Conservation (phyloP, 768 basidiomycete species). For the Serendipita vermifera region DNA sequence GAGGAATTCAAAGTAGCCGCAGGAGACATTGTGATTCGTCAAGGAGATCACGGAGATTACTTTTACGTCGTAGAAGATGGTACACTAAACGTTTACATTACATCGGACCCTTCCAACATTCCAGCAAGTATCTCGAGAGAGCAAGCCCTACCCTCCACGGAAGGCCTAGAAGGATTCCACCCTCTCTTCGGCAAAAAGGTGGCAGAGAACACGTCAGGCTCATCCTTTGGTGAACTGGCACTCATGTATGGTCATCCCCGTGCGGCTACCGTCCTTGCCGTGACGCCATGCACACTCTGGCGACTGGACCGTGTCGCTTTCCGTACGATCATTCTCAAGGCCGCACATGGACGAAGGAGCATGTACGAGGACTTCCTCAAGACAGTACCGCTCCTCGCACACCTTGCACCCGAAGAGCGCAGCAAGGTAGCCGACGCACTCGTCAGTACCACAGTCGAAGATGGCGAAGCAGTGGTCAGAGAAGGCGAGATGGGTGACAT, state of each 20-base stretch:
- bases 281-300: constrained; percentile 78
- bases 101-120: constrained; percentile 37
- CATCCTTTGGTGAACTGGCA: constrained; percentile 90
- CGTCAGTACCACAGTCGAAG: constrained; percentile 63
- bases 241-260: constrained; percentile 97
- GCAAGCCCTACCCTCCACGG: constrained; percentile 24
- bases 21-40: constrained; percentile 86
- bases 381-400: constrained; percentile 77
- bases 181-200: constrained; percentile 69
- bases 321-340: constrained; percentile 91
- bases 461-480: constrained; percentile 76
- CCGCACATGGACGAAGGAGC: constrained; percentile 76
- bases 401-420: constrained; percentile 73
- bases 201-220: constrained; percentile 68
- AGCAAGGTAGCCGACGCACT: constrained; percentile 98
- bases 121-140: constrained; percentile 40
- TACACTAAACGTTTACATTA: constrained; percentile 69
- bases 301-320: constrained; percentile 95
- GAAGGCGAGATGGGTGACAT: constrained; percentile 95
- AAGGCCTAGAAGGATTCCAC: constrained; percentile 52
- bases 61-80: constrained; percentile 96
- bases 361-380: constrained; percentile 96
- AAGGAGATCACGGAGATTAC: constrained; percentile 93
- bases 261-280: constrained; percentile 83
- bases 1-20: constrained; percentile 60